Base-by-base conservation (phyloP, 176 grass and related monocot species). In the Avena insularis region DNA sequence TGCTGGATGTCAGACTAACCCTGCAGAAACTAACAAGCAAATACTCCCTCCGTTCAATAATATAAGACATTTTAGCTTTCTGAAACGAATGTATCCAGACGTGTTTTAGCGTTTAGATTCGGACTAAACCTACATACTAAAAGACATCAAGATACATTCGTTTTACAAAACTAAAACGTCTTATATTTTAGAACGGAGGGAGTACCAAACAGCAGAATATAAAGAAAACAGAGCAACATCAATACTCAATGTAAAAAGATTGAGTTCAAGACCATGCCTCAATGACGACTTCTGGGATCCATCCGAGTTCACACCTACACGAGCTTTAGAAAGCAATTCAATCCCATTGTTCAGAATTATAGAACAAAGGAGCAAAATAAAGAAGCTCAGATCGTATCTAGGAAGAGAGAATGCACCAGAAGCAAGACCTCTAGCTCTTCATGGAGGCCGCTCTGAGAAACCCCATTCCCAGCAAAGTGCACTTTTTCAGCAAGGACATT, bases 391-490 rank as follows among this genome's bases (percentile, higher is more conserved):
- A 71, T 78, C 50, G 40, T 83, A 45, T 81, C 29, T 69, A 88
- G n/a, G 25, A 59, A 66, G 55, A 25, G 20, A 33, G 29, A 71
- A 79, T 88, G 87, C 66, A 84, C 70, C 36, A 90, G 78, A 91
- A 91, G 59, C 63, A 86, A 87, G 80, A 95, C 94, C 94, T 93
- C 94, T 89, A 91, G 80, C 55, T 93, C 94, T 87, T 90, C 94
- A 12, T 85, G 68, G 55, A 86, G 82, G 47, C 87, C 85, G 85
- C 77, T 85, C 21, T 89, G 79, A 2, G 74, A 9, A 9, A 83
- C 81, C 81, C 87, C 84, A 67, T 89, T 87, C 57, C 77, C 80
- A 14, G 45, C 35, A 11, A 89, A 89, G 68, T 54, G 59, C 31
- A 85, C 87, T 48, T 66, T 91, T 58, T 89, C 86, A 54, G 61